Evolutionary conservation across 371 early-diverging fungal species (phyloP).

Genomic region (Mucor piriformis): DNA sequence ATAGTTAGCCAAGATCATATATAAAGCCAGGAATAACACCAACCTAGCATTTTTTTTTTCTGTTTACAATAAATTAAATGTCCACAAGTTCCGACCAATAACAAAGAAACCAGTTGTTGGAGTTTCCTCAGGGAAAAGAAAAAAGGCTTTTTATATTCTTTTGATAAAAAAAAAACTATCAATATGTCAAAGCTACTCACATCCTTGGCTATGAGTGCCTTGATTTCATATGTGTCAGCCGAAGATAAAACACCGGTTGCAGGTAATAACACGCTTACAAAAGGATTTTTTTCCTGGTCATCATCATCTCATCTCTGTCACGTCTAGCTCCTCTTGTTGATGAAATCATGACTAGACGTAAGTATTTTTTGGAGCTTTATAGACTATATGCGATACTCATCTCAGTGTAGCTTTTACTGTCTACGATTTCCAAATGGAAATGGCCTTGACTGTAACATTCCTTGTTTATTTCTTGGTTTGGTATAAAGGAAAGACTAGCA

Average conservation of each 20-base stretch:
- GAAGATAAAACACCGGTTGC: conserved; percentile 9
- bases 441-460: conserved; percentile 22
- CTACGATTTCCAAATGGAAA: conserved; percentile 39
- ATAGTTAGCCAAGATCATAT: no score
- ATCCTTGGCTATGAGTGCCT: not conserved
- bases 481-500: conserved; percentile 37
- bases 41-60: no score
- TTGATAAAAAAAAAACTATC: no score
- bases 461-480: conserved; percentile 29
- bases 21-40: no score
- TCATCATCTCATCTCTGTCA: not conserved
- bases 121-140: not conserved
- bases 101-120: not conserved
- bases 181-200: conserved; percentile 17
- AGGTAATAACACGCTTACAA: conserved; percentile 8
- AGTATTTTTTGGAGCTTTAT: not conserved
- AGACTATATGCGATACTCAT: not conserved
- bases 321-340: conserved; percentile 2
- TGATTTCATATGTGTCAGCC: not conserved
- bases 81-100: no score
- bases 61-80: no score
- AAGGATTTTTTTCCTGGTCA: not conserved
- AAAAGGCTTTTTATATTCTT: not conserved
- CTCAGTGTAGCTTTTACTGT: conserved; percentile 25
- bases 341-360: conserved; percentile 22